Percentiles rank a stretch among this genome's conserved stretches.
Conservation (phyloP, 2,329 filamentous ascomycete genomes). For the Aspergillus bombycis region DNA sequence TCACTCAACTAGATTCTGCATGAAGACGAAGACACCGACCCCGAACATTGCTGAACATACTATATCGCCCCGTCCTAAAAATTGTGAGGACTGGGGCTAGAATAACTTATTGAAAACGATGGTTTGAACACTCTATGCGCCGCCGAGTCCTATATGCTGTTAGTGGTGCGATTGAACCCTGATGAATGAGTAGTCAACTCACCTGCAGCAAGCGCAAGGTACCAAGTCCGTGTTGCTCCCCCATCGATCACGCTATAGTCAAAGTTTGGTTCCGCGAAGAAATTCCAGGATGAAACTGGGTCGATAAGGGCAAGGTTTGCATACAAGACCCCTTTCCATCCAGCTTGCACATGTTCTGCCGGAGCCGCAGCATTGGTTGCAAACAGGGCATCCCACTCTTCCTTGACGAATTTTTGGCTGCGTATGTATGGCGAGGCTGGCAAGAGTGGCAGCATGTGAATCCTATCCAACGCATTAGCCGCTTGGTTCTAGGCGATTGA, state of each 20-base stretch:
- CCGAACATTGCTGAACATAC: neutral
- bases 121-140: neutral
- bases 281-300: slow-evolving; percentile 69
- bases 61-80: neutral
- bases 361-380: slow-evolving; percentile 65
- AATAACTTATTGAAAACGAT: neutral
- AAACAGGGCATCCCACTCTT: slow-evolving; percentile 86
- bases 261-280: slow-evolving; percentile 71
- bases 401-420: slow-evolving; percentile 67
- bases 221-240: slow-evolving; percentile 83
- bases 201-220: slow-evolving; percentile 77
- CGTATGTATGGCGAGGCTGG: slow-evolving; percentile 71
- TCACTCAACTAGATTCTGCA: neutral
- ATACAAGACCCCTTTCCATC: slow-evolving; percentile 85
- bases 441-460: slow-evolving; percentile 80
- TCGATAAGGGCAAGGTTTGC: slow-evolving; percentile 81
- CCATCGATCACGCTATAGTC: slow-evolving; percentile 70
- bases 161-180: neutral
- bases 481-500: neutral
- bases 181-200: slow-evolving; percentile 22
- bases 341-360: slow-evolving; percentile 61
- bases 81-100: neutral
- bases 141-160: neutral
- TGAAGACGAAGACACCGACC: neutral
- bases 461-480: slow-evolving; percentile 56